Percentiles rank a stretch among this genome's conserved stretches.
These are phyloP conservation scores for Ophiostoma sp. DNA, from an alignment of 2,329 filamentous ascomycete species.

Conservation along the genomic window DNA sequence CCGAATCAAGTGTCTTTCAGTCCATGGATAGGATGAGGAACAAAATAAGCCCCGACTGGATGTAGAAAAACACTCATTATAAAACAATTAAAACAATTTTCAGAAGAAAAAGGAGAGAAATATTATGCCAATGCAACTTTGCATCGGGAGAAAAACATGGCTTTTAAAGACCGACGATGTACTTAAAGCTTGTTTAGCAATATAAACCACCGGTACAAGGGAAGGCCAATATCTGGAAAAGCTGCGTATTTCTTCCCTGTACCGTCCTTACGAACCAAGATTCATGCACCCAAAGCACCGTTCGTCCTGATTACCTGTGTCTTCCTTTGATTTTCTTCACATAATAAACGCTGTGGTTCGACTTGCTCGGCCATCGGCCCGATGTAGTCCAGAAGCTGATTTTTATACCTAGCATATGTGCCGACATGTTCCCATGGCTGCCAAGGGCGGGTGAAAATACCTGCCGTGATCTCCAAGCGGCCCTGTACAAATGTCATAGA, in stretches of 20 bases:
- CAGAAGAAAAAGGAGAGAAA: background rate
- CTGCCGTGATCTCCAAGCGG: background rate
- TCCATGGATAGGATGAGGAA: background rate
- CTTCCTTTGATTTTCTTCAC: background rate
- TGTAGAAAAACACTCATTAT: background rate
- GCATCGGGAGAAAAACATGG: background rate
- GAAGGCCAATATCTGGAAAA: background rate
- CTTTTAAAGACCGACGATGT: background rate
- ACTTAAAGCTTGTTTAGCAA: background rate
- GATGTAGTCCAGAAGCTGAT: background rate
- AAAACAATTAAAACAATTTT: background rate
- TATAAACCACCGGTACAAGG: background rate
- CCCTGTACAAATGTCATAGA: background rate
- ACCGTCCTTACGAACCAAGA: background rate
- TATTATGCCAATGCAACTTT: background rate
- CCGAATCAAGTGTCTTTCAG: background rate
- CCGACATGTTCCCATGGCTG: background rate
- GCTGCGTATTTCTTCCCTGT: background rate
- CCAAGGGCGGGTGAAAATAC: background rate
- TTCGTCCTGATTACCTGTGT: background rate
- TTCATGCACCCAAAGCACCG: background rate
- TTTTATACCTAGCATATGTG: background rate
- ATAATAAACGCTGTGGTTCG: background rate
- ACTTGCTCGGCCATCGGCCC: background rate
- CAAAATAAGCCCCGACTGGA: background rate